Evolutionary conservation across 768 basidiomycete species (phyloP), one percentile per base, ranked within the genome.

Genomic region (Pleurotus djamor): DNA sequence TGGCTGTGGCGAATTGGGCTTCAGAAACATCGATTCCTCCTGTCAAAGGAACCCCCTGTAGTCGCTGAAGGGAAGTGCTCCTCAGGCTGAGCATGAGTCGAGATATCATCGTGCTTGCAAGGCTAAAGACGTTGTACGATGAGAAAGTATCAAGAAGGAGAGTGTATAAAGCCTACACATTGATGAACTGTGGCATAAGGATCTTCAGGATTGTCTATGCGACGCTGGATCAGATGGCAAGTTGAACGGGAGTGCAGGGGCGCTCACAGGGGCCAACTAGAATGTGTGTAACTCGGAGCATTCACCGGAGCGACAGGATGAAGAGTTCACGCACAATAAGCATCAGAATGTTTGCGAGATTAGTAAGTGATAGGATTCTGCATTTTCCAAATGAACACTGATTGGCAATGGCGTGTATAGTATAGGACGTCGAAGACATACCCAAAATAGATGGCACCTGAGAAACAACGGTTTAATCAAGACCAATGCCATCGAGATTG

Each of bases 41-140:
- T 3, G 21, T 28, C 21, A 28, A 28, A 28, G 21, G 21, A 28
- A 28, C 21, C 21, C 21, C 21, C 21, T 28, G 21, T 3, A 28
- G 2, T 28, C 21, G 21, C 21, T 28, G 21, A 28, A 51, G 32
- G 21, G 34, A 51, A 9, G n/a, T n/a, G 32, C 37, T 43, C 33
- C 38, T 48, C 16, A 48, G 47, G 32, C 57, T 52, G 21, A 52
- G n/a, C 41, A 41, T 63, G 7, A 60, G 34, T 14, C 60, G 60
- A 28, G 48, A 60, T 49, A 56, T 60, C 38, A 55, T n/a, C 6
- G 52, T 41, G 34, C 38, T 43, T n/a, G 54, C 14, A 5, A 35
- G 33, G 37, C 55, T 44, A 16, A 52, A 52, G 52, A 45, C 32
- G 28, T 51, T 33, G 21, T 28, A 28, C 1, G 21, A 28, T 28